Base-by-base conservation (phyloP, 495 filamentous ascomycete species). In the Penicillium bialowiezense region DNA sequence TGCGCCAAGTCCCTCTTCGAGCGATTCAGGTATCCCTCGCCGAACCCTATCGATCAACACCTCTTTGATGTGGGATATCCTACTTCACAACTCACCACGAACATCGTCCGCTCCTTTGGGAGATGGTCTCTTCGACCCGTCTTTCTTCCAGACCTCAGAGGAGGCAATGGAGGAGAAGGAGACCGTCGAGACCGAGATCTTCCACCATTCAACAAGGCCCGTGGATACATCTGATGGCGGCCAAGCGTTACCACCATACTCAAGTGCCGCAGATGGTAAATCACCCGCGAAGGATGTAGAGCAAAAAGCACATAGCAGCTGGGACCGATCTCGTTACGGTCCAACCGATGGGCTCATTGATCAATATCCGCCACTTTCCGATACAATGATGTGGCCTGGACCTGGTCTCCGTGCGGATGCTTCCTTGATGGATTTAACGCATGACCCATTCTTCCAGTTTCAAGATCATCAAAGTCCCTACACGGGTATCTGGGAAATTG, bases 51-150 rank as follows among this genome's bases (percentile, higher is more conserved):
- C 71, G 5, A 74, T 61, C 18, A 51, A 67, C 32, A 67, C 71
- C 3, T 62, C 68, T 5, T 41, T 74, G n/a, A 74, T 74, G 71
- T 74, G 71, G 71, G 69, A 72, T 18, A 68, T 71, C 19, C 61
- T 74, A 7, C 62, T 67, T 9, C 63, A 70, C 42, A 67, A 54
- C 38, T 63, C 62, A 8, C 47, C 56, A 2, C 23, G 8, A 26
- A 51, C 50, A 14, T 8, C 23, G 8, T 8, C 23, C 23, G 8
- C 23, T 8, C 23, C 23, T 4, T 3, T 26, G 8, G 23, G 23
- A 8, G 23, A 26, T 3, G 23, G 23, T 8, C 3, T 26, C 23
- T 26, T 26, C 8, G 23, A 26, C 23, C 23, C 23, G 8, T 26
- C 23, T 4, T 26, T 26, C 23, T 26, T 26, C 23, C 23, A 26